Evolutionary conservation across 192 early-diverging fungal genomes (phyloP).

Genomic region (Backusella macrospora): DNA sequence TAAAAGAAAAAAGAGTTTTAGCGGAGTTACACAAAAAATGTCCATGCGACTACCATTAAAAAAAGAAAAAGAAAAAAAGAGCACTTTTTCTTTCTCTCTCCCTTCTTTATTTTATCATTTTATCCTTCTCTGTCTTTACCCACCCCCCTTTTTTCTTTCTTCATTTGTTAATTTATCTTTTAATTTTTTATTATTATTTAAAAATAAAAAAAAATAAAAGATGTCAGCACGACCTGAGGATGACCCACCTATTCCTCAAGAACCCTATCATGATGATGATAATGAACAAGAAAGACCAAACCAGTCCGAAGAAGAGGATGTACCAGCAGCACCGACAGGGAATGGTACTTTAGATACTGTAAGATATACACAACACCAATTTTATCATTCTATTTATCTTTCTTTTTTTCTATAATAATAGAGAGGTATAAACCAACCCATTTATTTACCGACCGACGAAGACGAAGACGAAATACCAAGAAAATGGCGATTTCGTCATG

Average conservation of each 20-base stretch:
- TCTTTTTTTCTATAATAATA: conserved; percentile 19
- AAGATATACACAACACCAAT: neutral
- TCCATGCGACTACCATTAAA: conserved; percentile 1
- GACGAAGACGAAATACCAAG: neutral
- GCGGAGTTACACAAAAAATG: neutral
- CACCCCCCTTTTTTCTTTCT: neutral
- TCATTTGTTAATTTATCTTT: too few species aligned
- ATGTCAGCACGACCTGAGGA: neutral
- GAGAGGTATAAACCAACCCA: conserved; percentile 18
- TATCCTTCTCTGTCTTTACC: neutral
- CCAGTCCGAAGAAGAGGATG: conserved; percentile 4
- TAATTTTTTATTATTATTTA: too few species aligned
- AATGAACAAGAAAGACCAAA: conserved; percentile 8
- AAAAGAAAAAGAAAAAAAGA: neutral
- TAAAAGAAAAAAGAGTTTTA: too few species aligned
- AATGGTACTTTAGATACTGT: neutral
- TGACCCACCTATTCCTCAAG: conserved; percentile 4
- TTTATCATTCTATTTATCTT: neutral
- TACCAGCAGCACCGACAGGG: neutral
- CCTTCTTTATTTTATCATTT: neutral
- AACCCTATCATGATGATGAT: conserved; percentile 17
- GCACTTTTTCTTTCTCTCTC: neutral
- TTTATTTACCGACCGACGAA: conserved; percentile 27
- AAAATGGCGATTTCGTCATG: neutral
- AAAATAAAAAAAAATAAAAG: neutral